Conservation (phyloP, 768 basidiomycete species). For the Termitomyces sp. region DNA sequence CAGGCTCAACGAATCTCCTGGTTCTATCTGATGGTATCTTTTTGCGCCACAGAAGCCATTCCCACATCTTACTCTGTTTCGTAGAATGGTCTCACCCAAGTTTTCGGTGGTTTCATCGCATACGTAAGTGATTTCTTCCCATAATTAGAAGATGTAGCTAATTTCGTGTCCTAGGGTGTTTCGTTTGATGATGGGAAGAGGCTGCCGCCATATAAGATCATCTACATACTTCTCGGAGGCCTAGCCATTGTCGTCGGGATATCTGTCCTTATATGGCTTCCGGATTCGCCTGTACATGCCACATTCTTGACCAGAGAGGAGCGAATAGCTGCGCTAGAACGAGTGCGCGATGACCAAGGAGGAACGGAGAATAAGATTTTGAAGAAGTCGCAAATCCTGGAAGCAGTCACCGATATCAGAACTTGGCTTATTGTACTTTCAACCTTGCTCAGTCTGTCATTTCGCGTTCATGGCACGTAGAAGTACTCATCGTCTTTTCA, state of each 20-base stretch:
- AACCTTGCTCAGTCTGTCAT: constrained; percentile 48
- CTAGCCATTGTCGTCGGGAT: constrained; percentile 56
- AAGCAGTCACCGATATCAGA: constrained; percentile 51
- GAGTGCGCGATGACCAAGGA: constrained; percentile 62
- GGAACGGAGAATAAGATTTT: constrained; percentile 57
- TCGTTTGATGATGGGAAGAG: constrained; percentile 45
- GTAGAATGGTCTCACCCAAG: constrained; percentile 54
- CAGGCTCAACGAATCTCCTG: constrained; percentile 58
- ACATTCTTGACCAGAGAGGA: constrained; percentile 52
- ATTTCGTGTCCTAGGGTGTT: constrained; percentile 36
- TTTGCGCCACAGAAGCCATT: background rate
- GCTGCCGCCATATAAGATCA: constrained; percentile 55
- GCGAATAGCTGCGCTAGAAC: constrained; percentile 56
- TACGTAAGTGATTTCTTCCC: constrained; percentile 36
- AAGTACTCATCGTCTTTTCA: constrained; percentile 18
- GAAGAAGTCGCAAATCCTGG: constrained; percentile 54
- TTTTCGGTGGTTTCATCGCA: constrained; percentile 62
- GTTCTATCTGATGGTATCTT: constrained; percentile 60
- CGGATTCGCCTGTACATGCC: constrained; percentile 63
- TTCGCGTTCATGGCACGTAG: background rate
- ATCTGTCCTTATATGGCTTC: constrained; percentile 53
- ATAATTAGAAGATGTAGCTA: background rate
- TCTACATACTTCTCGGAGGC: constrained; percentile 56
- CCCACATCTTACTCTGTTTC: background rate
- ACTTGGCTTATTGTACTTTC: constrained; percentile 62